Percentiles rank a stretch among this genome's conserved stretches.
phyloP scores from a whole-genome alignment of 2,329 filamentous ascomycete genomes.

The Rachicladosporium sp. region DNA sequence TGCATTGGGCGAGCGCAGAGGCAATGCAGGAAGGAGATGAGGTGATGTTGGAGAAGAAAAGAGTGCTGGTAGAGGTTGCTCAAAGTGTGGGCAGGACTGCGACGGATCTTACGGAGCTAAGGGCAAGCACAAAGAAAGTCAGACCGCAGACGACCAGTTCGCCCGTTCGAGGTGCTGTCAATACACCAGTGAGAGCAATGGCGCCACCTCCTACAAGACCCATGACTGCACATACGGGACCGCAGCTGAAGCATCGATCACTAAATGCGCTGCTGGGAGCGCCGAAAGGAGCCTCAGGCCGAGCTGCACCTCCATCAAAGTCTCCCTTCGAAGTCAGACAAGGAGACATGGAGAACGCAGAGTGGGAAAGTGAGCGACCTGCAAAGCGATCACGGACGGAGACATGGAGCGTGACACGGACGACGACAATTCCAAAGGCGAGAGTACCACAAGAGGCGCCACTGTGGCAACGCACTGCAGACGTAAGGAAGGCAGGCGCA shows the following conservation, averaged over 20 bases:
- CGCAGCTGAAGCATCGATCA: slow-evolving; percentile 42
- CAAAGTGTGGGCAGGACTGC: slow-evolving; percentile 61
- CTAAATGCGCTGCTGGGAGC: slow-evolving; percentile 54
- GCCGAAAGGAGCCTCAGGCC: slow-evolving; percentile 50
- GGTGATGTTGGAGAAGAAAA: slow-evolving; percentile 61
- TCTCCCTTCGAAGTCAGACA: slow-evolving; percentile 55
- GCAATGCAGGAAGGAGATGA: slow-evolving; percentile 73
- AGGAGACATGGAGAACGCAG: slow-evolving; percentile 19
- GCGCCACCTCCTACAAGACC: slow-evolving; percentile 1
- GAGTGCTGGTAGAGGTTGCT: slow-evolving; percentile 66
- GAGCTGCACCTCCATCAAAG: slow-evolving; percentile 42
- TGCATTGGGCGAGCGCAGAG: slow-evolving; percentile 60
- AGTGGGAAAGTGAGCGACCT: slow-evolving; percentile 22
- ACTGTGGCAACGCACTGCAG: slow-evolving; percentile 15
- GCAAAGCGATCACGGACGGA: slow-evolving; percentile 24
- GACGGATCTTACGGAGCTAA: slow-evolving; percentile 64
- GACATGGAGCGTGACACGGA: slow-evolving; percentile 12
- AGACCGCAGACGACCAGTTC: slow-evolving; percentile 1
- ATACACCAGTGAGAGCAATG: slow-evolving; percentile 9
- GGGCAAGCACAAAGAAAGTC: slow-evolving; percentile 52
- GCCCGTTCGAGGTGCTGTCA: slow-evolving; percentile 6
- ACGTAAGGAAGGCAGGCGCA: slow-evolving; percentile 11
- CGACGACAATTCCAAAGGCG: slow-evolving; percentile 4
- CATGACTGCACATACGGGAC: not conserved
- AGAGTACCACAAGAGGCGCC: slow-evolving; percentile 10